These are phyloP conservation scores for Populus euphratica DNA, from an alignment of 345 rosid species.

Conservation along the genomic window DNA sequence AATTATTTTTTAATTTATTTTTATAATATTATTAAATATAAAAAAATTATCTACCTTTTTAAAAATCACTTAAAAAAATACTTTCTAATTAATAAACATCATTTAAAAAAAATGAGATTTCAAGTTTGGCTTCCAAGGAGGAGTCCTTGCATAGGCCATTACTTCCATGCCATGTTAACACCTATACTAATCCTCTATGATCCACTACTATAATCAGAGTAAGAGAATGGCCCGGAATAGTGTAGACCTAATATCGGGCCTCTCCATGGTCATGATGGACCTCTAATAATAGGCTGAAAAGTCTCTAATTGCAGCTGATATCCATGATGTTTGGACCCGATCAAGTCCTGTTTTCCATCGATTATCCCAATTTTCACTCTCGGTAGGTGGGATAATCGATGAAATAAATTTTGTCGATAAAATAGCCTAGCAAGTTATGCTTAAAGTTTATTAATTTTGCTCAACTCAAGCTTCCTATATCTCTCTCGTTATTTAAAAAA, in stretches of 20 bases:
- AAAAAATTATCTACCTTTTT: too few relatives aligned
- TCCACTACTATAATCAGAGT: background rate
- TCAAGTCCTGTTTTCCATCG: background rate
- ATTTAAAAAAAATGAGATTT: too few relatives aligned
- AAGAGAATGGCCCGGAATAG: background rate
- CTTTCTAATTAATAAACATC: too few relatives aligned
- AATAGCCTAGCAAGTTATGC: too few relatives aligned
- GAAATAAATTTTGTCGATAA: too few relatives aligned
- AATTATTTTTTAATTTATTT: too few relatives aligned
- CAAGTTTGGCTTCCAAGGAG: background rate
- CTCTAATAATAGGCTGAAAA: background rate
- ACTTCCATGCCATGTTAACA: background rate
- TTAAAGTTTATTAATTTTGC: too few relatives aligned
- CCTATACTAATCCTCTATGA: background rate
- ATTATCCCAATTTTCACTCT: background rate
- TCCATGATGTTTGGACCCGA: constrained; percentile 1
- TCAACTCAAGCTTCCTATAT: too few relatives aligned
- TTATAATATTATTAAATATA: too few relatives aligned
- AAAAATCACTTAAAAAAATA: too few relatives aligned
- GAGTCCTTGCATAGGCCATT: background rate
- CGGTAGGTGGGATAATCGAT: constrained; percentile 14
- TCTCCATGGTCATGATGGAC: background rate
- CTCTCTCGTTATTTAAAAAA: too few relatives aligned
- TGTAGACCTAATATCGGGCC: background rate
- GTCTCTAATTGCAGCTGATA: constrained; percentile 1